Conservation (phyloP, 768 basidiomycete species). For the Boletus vermiculosoides region DNA sequence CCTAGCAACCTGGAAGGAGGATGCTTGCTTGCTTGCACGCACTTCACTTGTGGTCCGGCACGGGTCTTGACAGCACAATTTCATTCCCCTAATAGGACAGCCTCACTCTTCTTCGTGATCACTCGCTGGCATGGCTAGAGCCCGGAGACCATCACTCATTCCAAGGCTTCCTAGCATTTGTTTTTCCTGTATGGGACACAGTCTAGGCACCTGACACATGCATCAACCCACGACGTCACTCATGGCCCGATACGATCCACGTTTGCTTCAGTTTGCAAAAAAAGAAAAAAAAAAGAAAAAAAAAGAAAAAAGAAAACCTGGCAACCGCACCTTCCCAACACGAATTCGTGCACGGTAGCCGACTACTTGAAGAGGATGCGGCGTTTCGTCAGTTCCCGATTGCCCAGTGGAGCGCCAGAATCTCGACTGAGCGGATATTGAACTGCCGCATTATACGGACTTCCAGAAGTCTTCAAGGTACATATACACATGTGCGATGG, state of each 20-base stretch:
- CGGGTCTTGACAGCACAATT: slow-evolving; percentile 3
- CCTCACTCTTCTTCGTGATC: slow-evolving; percentile 13
- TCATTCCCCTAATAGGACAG: slow-evolving; percentile 27
- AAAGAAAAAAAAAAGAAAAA: neutral
- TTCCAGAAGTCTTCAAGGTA: slow-evolving; percentile 26
- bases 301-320: neutral
- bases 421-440: slow-evolving; percentile 35
- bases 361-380: slow-evolving; percentile 19
- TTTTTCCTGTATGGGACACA: slow-evolving; percentile 7
- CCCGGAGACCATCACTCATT: slow-evolving; percentile 9
- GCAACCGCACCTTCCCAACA: slow-evolving; percentile 3
- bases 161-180: slow-evolving; percentile 5
- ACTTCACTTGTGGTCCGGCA: slow-evolving; percentile 19
- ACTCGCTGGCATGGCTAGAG: neutral
- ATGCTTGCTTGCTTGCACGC: slow-evolving; percentile 17
- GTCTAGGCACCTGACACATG: slow-evolving; percentile 20
- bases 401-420: slow-evolving; percentile 24
- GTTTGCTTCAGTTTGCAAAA: slow-evolving; percentile 2
- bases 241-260: slow-evolving; percentile 8
- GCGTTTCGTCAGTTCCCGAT: slow-evolving; percentile 11
- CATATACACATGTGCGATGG: slow-evolving; percentile 17
- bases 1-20: slow-evolving; percentile 10
- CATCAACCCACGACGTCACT: slow-evolving; percentile 12
- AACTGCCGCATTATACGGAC: slow-evolving; percentile 28
- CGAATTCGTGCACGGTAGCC: slow-evolving; percentile 9